Evolutionary conservation across 768 basidiomycete genomes (phyloP), one percentile per base, ranked within the genome.

Genomic region (Mycena albidolilacea): DNA sequence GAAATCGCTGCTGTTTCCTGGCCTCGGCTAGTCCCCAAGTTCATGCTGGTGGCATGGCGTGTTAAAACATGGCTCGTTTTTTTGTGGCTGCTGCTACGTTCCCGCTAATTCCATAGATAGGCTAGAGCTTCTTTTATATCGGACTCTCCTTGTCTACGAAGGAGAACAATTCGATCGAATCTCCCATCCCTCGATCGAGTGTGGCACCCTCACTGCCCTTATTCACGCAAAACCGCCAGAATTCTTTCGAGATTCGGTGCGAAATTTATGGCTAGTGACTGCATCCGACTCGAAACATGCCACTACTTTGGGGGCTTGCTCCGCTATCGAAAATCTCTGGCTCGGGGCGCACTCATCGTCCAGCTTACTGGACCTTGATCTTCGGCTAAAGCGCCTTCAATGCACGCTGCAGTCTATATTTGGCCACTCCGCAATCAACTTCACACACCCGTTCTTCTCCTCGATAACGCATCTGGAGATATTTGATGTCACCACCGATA

Each of bases 11-110:
- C 55, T 30, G 1, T 57, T 6, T 37, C 35, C 7, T 30, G 55
- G 55, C 55, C 55, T 5, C 23, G 55, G 3, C 9, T 15, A 35
- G 35, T 57, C 21, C 55, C 30, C 30, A 57, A 57, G 14, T 57
- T 57, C 55, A 57, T 57, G 55, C 35, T 57, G 55, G 55, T 57
- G 14, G 55, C 55, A 17, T 57, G 23, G 55, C 55, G 55, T 14
- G 55, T 57, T 15, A 57, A 57, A 35, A 57, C 35, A 37, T 35
- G 55, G 55, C 35, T 11, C 12, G 55, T 57, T 14, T 30, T 30
- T 12, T 11, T 5, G 30, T 30, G 30, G 30, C 30, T 3, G 30
- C 30, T 30, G 30, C 30, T 3, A 3, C 30, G 30, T 30, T 30
- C 30, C 30, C 2, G 14, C 14, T 35, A 12, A 6, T 11, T 2